Conservation (phyloP, 2,329 filamentous ascomycete genomes). For the Daldinia eschscholtzii region DNA sequence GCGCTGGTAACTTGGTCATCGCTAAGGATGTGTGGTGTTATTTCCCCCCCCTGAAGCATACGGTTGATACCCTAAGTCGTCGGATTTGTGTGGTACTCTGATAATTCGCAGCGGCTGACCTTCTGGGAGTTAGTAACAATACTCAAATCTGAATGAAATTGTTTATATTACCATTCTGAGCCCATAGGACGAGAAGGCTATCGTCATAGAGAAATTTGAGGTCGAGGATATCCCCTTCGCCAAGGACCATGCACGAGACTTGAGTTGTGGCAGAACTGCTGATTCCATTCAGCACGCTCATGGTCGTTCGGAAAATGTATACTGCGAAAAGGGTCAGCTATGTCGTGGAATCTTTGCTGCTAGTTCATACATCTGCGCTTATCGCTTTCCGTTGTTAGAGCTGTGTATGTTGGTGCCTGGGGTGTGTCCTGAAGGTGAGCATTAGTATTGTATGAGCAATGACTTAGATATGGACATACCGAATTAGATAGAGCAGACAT, state of each 20-base stretch:
- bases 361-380: conserved; percentile 54
- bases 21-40: conserved; percentile 47
- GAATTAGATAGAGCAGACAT: conserved; percentile 60
- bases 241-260: conserved; percentile 59
- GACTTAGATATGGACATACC: conserved; percentile 50
- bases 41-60: conserved; percentile 47
- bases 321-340: conserved; percentile 56
- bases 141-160: background rate
- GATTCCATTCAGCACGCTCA: conserved; percentile 70
- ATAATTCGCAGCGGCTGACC: conserved; percentile 49
- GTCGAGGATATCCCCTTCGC: conserved; percentile 65
- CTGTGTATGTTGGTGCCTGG: conserved; percentile 57
- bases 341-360: background rate
- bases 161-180: conserved; percentile 52
- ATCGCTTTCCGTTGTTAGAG: conserved; percentile 56
- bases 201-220: conserved; percentile 76
- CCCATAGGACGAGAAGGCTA: conserved; percentile 70
- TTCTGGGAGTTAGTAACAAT: conserved; percentile 27
- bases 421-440: conserved; percentile 51
- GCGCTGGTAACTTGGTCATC: conserved; percentile 50
- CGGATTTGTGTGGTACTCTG: conserved; percentile 56
- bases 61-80: conserved; percentile 54
- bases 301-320: conserved; percentile 66
- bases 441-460: conserved; percentile 33
- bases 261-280: conserved; percentile 60